Conservation (phyloP, 352 stramenopile species). For the Pythium volutum region DNA sequence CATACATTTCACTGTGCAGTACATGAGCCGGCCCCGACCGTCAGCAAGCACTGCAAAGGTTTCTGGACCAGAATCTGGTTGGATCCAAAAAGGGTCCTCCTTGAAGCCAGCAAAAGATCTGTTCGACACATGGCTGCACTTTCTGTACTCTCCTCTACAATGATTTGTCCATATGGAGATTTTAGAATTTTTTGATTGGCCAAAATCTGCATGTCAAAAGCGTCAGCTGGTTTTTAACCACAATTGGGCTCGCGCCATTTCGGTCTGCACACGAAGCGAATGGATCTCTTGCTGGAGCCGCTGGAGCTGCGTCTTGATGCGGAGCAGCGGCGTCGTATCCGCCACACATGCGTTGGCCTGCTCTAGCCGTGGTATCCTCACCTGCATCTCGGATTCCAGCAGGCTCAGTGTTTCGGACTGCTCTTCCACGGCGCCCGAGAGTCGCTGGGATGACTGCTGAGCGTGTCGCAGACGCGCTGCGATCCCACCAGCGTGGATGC, state of each 20-base stretch:
- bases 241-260: slow-evolving; percentile 40
- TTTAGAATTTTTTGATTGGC: background rate
- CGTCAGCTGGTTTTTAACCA: slow-evolving; percentile 11
- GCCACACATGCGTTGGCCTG: slow-evolving; percentile 11
- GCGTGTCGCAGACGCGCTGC: slow-evolving; percentile 5
- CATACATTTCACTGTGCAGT: too few relatives aligned
- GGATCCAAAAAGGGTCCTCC: background rate
- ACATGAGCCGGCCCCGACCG: too few relatives aligned
- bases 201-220: background rate
- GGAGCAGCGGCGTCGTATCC: slow-evolving; percentile 28
- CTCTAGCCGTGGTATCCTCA: slow-evolving; percentile 8
- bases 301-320: slow-evolving; percentile 41
- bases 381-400: background rate
- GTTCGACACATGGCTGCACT: background rate
- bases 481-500: background rate
- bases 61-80: too few relatives aligned
- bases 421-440: background rate
- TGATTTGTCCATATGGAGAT: slow-evolving; percentile 2
- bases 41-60: background rate
- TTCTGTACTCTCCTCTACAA: background rate
- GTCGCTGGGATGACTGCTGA: background rate
- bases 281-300: slow-evolving; percentile 43
- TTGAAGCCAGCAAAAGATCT: background rate
- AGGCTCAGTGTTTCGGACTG: background rate
- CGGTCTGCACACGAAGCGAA: slow-evolving; percentile 31